phyloP scores from a whole-genome alignment of 1,139 yeast genomes.

The Saccharomyces hybrid region DNA sequence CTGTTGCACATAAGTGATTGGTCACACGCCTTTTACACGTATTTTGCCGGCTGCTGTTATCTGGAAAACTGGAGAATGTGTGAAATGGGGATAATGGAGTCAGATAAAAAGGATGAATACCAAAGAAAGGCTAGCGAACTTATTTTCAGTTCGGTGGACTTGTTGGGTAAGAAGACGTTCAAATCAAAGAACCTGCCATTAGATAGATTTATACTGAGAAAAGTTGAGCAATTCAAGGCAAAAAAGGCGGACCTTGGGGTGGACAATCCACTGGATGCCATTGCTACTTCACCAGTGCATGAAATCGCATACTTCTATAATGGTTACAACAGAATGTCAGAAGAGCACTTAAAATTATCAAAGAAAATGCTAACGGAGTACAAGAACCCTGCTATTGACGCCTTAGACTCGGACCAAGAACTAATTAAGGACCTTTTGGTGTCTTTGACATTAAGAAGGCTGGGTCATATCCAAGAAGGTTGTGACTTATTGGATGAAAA shows the following conservation, averaged over 20 bases:
- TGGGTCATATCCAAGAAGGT: slow-evolving; percentile 59
- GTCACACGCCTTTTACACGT: slow-evolving; percentile 85
- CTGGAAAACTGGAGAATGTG: slow-evolving; percentile 73
- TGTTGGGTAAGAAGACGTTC: slow-evolving; percentile 59
- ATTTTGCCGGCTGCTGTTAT: slow-evolving; percentile 82
- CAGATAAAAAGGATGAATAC: slow-evolving; percentile 42
- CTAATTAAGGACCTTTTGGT: slow-evolving; percentile 62
- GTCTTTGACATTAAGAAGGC: slow-evolving; percentile 55
- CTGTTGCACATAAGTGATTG: slow-evolving; percentile 75
- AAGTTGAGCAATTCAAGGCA: slow-evolving; percentile 52
- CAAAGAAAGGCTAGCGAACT: slow-evolving; percentile 54
- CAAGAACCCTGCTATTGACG: slow-evolving; percentile 28
- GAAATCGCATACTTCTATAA: slow-evolving; percentile 90
- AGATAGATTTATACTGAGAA: slow-evolving; percentile 74
- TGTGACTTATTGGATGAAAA: slow-evolving; percentile 47
- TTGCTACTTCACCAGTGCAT: slow-evolving; percentile 80
- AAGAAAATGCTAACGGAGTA: slow-evolving; percentile 40
- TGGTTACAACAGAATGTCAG: slow-evolving; percentile 81
- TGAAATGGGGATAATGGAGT: slow-evolving; percentile 37
- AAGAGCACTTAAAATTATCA: slow-evolving; percentile 48
- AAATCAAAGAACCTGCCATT: slow-evolving; percentile 83
- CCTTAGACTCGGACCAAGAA: slow-evolving; percentile 49
- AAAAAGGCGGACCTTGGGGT: slow-evolving; percentile 38
- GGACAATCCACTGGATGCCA: slow-evolving; percentile 56
- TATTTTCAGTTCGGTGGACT: slow-evolving; percentile 58